These are phyloP conservation scores for Colletotrichum limetticola DNA, from an alignment of 2,329 filamentous ascomycete genomes.

Conservation along the genomic window DNA sequence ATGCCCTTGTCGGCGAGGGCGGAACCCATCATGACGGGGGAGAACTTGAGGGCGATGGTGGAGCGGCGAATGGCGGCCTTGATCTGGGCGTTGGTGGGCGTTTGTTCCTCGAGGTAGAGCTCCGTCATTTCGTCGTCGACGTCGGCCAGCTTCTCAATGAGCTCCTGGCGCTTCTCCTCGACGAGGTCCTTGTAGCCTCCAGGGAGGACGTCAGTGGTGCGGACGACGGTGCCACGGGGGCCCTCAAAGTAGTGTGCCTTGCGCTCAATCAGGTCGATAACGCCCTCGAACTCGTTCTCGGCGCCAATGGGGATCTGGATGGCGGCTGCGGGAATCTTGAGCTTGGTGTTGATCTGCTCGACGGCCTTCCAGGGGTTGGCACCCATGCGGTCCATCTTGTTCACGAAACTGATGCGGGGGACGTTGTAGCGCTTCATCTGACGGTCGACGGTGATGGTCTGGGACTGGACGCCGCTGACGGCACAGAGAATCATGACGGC, in stretches of 20 bases:
- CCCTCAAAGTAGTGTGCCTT: slow-evolving; percentile 94
- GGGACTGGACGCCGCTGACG: slow-evolving; percentile 95
- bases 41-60: slow-evolving; percentile 91
- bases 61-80: slow-evolving; percentile 91
- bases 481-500: slow-evolving; percentile 99
- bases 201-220: slow-evolving; percentile 83
- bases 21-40: slow-evolving; percentile 95
- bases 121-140: slow-evolving; percentile 98
- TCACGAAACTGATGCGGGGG: slow-evolving; percentile 94
- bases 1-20: slow-evolving; percentile 94
- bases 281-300: slow-evolving; percentile 91
- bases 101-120: slow-evolving; percentile 88
- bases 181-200: slow-evolving; percentile 80
- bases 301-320: slow-evolving; percentile 94
- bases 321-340: slow-evolving; percentile 91
- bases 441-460: slow-evolving; percentile 97
- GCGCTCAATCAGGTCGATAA: slow-evolving; percentile 93
- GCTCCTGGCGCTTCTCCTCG: slow-evolving; percentile 82
- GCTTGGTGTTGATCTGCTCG: slow-evolving; percentile 96
- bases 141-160: slow-evolving; percentile 96
- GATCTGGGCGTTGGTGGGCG: slow-evolving; percentile 83
- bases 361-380: slow-evolving; percentile 98
- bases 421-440: slow-evolving; percentile 99
- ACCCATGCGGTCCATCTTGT: slow-evolving; percentile 99
- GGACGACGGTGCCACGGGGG: slow-evolving; percentile 79